Evolutionary conservation across 108 stramenopile species (phyloP).

Genomic region (Pseudonitzschia multistriata): DNA sequence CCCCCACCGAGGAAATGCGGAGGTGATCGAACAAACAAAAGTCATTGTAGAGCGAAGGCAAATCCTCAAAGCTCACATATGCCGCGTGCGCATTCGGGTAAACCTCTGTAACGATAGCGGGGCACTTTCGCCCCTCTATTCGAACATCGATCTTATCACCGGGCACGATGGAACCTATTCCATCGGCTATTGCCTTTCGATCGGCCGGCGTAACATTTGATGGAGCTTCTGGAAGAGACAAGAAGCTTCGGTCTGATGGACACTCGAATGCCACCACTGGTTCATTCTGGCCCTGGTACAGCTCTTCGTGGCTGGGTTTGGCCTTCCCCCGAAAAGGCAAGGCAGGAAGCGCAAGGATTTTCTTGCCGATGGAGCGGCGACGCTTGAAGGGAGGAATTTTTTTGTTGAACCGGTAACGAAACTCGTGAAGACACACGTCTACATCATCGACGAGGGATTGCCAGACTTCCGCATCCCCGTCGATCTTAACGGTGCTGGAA

Average conservation of each 20-base stretch:
- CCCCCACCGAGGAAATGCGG: slow-evolving; percentile 20
- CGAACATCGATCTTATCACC: slow-evolving; percentile 41
- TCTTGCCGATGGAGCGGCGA: slow-evolving; percentile 22
- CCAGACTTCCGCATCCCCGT: slow-evolving; percentile 34
- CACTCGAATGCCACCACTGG: slow-evolving; percentile 36
- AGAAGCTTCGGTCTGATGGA: slow-evolving; percentile 35
- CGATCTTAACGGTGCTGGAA: not conserved
- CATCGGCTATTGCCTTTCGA: slow-evolving; percentile 30
- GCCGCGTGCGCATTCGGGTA: slow-evolving; percentile 37
- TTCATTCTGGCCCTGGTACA: slow-evolving; percentile 34
- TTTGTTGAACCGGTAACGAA: slow-evolving; percentile 47
- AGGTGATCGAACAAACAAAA: slow-evolving; percentile 43
- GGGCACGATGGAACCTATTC: slow-evolving; percentile 27
- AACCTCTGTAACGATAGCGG: slow-evolving; percentile 46
- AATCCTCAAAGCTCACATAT: slow-evolving; percentile 54
- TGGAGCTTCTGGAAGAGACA: slow-evolving; percentile 34
- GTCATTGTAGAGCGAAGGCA: slow-evolving; percentile 60
- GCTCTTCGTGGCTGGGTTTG: slow-evolving; percentile 5
- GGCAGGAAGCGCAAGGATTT: slow-evolving; percentile 32
- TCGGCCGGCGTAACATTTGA: slow-evolving; percentile 21
- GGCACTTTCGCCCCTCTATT: slow-evolving; percentile 38
- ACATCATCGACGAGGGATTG: slow-evolving; percentile 54
- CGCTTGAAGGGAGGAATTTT: slow-evolving; percentile 38
- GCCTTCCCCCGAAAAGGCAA: slow-evolving; percentile 2
- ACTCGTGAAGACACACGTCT: slow-evolving; percentile 65